Percentiles rank a stretch among this genome's conserved stretches.
Evolutionary conservation across 228 moss, liverwort and hornwort genomes (phyloP).

Genomic region (Sphagnum magellanicum): DNA sequence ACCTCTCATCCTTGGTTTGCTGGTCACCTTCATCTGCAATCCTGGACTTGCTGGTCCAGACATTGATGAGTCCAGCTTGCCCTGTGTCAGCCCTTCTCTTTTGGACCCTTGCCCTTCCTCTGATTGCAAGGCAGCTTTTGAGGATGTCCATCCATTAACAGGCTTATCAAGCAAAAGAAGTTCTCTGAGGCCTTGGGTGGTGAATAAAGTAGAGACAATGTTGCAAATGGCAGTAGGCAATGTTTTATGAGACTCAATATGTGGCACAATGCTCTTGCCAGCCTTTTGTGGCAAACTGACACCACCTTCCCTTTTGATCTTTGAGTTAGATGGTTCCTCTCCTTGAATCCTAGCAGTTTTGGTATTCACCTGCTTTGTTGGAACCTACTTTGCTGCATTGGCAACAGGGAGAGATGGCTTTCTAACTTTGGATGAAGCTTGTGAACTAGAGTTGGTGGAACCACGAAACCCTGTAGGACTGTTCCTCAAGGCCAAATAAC

Average conservation of each 20-base stretch:
- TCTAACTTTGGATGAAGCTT: constrained; percentile 11
- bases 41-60: neutral
- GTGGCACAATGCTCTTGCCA: constrained; percentile 3
- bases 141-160: neutral
- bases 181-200: constrained; percentile 16
- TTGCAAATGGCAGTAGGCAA: constrained; percentile 14
- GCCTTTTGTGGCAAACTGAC: constrained; percentile 6
- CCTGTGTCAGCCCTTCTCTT: constrained; percentile 5
- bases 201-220: constrained; percentile 22
- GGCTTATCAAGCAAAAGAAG: constrained; percentile 7
- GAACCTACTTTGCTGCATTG: constrained; percentile 3
- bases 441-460: constrained; percentile 8
- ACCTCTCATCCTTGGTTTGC: constrained; percentile 60
- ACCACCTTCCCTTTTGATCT: constrained; percentile 5
- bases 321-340: constrained; percentile 1
- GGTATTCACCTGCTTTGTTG: no score
- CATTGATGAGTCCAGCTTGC: constrained; percentile 7
- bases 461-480: constrained; percentile 13
- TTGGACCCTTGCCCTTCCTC: constrained; percentile 7
- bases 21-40: constrained; percentile 12
- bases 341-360: no score
- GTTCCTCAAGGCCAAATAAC: constrained; percentile 20
- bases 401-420: constrained; percentile 4
- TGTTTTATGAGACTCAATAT: constrained; percentile 1
- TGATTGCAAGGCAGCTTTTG: neutral